Base-by-base conservation (phyloP, 2,329 filamentous ascomycete species). In the Paraconiothyrium sp. region DNA sequence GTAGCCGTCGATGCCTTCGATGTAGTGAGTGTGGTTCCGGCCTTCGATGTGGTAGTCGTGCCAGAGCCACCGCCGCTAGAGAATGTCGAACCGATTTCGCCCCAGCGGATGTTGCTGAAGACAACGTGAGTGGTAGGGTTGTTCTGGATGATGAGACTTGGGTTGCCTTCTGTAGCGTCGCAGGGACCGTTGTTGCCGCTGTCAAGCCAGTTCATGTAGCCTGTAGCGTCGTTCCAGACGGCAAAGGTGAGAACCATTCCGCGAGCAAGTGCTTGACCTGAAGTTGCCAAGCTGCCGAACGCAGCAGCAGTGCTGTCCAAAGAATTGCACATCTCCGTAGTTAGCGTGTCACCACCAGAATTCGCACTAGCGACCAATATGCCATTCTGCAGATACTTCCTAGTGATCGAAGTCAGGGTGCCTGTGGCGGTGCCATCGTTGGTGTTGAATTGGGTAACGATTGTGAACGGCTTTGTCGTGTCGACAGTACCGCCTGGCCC, bases 141-240 rank as follows among this genome's bases (percentile, higher is more conserved):
- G 55, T 77, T 67, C 16, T 74, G 46, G 77, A 88, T 84, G 48
- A 89, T 76, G 3, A 83, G 81, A 34, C 72, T 59, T 30, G 87
- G 87, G 35, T 78, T 81, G 47, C 87, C 87, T 22, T 84, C 85
- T 67, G 73, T 79, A 50, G 80, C 82, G 54, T 81, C 60, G 76
- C 88, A 90, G 39, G 80, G 79, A 58, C 88, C 88, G 70, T 76
- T 75, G 34, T 69, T 76, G 79, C 59, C 58, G 24, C 55, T 55
- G 48, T 92, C 89, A 64, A 92, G 84, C 90, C 90, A 92, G 71
- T 88, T 84, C 89, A 92, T 91, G 76, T 88, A 83, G 67, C 84
- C 76, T 64, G 84, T 77, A 77, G 89, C 84, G 77, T 90, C 88
- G 72, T 89, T 85, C 82, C 82, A 85, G 62, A 88, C 77, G 51